Conservation (phyloP, 78 protist species). For the Dictyostelium citrinum region DNA sequence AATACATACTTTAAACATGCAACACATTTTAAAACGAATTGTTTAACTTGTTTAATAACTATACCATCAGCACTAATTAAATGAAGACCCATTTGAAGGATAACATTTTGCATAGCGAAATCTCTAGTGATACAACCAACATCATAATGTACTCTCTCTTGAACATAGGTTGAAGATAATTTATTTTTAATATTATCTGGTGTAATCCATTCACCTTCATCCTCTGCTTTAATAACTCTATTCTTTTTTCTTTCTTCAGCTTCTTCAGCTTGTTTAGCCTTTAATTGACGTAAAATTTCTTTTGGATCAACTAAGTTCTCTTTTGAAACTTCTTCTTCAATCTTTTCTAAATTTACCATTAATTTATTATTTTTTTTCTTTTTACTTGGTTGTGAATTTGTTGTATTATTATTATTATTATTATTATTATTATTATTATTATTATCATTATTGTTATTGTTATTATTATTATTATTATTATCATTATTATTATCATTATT, state of each 20-base stretch:
- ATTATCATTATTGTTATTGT: background rate
- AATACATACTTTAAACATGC: slow-evolving; percentile 84
- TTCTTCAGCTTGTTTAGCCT: slow-evolving; percentile 46
- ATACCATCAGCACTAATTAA: slow-evolving; percentile 84
- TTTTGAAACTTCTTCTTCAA: background rate
- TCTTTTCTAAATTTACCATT: slow-evolving; percentile 24
- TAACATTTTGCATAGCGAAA: slow-evolving; percentile 92
- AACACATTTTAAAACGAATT: slow-evolving; percentile 88
- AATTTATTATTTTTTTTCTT: background rate
- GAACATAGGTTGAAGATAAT: background rate
- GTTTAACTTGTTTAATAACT: slow-evolving; percentile 76
- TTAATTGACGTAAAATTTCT: slow-evolving; percentile 3
- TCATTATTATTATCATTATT: background rate
- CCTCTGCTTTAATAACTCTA: slow-evolving; percentile 25
- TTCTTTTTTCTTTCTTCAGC: slow-evolving; percentile 44
- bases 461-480: no score
- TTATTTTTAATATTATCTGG: slow-evolving; percentile 76
- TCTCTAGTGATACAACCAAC: slow-evolving; percentile 89
- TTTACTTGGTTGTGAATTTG: no score
- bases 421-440: background rate
- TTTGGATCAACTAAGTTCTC: slow-evolving; percentile 20
- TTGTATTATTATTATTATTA: background rate
- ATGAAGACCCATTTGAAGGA: slow-evolving; percentile 85
- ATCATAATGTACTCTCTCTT: background rate
- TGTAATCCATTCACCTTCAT: slow-evolving; percentile 91